Percentiles rank a stretch among this genome's conserved stretches.
These are phyloP conservation scores for Acanthochlamys bracteata DNA, from an alignment of 106 monocot genomes.

Conservation along the genomic window DNA sequence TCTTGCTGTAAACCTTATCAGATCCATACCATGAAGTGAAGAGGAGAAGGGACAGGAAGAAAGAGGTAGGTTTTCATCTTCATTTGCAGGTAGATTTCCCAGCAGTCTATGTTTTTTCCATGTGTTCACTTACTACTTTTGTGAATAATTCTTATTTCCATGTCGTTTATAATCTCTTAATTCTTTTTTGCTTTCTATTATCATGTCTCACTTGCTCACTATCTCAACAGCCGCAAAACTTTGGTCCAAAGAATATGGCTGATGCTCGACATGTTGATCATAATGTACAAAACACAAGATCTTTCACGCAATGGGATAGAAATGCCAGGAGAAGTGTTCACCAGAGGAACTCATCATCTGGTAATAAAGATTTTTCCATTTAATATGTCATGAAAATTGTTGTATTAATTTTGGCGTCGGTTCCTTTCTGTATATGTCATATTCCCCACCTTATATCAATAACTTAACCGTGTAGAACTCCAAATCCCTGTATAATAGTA, in stretches of 20 bases:
- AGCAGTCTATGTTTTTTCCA: neutral
- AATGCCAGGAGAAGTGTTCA: constrained; percentile 30
- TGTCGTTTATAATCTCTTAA: neutral
- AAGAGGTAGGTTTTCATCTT: constrained; percentile 45
- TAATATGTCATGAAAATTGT: neutral
- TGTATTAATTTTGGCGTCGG: neutral
- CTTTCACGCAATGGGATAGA: constrained; percentile 20
- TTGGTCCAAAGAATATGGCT: constrained; percentile 19
- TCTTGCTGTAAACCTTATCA: constrained; percentile 12
- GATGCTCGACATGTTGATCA: constrained; percentile 23
- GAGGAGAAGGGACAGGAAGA: constrained; percentile 80
- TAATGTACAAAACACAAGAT: constrained; percentile 19
- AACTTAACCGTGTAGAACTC: neutral
- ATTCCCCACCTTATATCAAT: neutral
- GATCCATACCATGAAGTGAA: constrained; percentile 93
- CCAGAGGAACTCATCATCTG: constrained; percentile 21
- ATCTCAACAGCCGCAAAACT: constrained; percentile 20
- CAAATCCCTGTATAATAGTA: neutral
- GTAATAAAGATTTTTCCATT: constrained; percentile 16
- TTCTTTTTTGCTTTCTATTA: too few relatives aligned
- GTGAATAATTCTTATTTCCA: neutral
- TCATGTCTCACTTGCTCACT: too few relatives aligned
- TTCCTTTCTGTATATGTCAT: neutral
- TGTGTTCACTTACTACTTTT: too few relatives aligned
- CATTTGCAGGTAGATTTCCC: neutral